Evolutionary conservation across 1,284 basidiomycete genomes (phyloP), one percentile per base, ranked within the genome.

Genomic region (Trichosporon coremiiforme): DNA sequence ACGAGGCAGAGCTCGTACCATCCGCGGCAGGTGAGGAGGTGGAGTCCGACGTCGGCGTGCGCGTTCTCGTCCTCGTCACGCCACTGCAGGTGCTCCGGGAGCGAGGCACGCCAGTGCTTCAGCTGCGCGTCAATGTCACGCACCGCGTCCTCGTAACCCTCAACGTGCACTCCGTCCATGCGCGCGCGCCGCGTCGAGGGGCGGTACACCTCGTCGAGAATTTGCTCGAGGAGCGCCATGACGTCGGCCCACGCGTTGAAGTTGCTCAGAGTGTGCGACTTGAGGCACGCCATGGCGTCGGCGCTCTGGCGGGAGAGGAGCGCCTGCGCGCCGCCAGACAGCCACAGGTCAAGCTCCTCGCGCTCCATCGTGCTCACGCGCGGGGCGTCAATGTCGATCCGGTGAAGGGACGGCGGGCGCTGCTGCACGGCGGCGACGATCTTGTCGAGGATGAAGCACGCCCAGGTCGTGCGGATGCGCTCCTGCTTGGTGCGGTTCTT

Each of bases 261-360:
- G 6, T 22, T 33, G 15, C 66, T 64, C 2, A 73, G 64, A 15
- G 68, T 63, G 66, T 73, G 72, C 15, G 72, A 66, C 38, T 73
- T 73, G 33, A 69, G 36, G 1, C 66, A 69, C 60, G 67, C 70
- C 72, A 73, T 73, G 5, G 65, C 36, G 38, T 69, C 70, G 35
- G 67, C 64, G 5, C 31, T 66, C 3, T 62, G 33, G 10, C 67
- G 66, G 8, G 63, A 63, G 1, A 73, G 62, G 13, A 73, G 64
- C 7, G 50, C 63, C n/a, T 71, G 66, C 10, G 68, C 68, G 2
- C 50, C 64, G 13, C 72, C 72, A 0, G 68, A 57, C 12, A 73
- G 68, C 72, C 72, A 73, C 7, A 73, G 66, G 66, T 73, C 72
- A 9, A 73, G 66, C 70, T 73, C 72, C 62, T 73, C 72, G 29